Evolutionary conservation across 2,329 filamentous ascomycete species (phyloP), one percentile per base, ranked within the genome.

Genomic region (Davidsoniella neocaledoniae): DNA sequence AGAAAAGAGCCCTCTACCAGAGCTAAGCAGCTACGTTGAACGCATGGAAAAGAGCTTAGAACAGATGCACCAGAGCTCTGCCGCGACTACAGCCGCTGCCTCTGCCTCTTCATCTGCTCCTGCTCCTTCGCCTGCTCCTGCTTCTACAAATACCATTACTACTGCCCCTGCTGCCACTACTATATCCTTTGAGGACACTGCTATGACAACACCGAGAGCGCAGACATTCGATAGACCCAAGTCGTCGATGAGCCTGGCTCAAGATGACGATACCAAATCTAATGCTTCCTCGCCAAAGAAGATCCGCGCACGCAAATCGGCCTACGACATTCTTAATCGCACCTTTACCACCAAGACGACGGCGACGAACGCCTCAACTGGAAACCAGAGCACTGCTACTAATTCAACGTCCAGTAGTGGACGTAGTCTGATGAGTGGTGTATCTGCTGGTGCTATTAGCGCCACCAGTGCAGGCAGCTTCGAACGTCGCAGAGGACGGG

Each of bases 391-490:
- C 55, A 77, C 75, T 42, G 83, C 77, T 56, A 88, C 83, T 55
- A 76, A 73, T 39, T 85, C 81, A 55, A 88, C 83, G 1, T 78
- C 84, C 57, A 79, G 78, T 61, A 95, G 86, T 14, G 79, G 81
- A 57, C 78, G 82, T 57, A 96, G 86, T 58, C 64, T 98, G 41
- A 95, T 95, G 90, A 96, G 90, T 62, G 91, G 90, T 2, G 74
- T 77, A 48, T 96, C 91, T 48, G 91, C 91, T 0, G 81, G 88
- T 46, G 90, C 76, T 10, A 86, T 95, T 64, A 96, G 90, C 62
- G 85, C 87, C 46, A 96, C 91, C 14, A 96, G 91, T 64, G 91
- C 91, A 14, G 91, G 88, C 49, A 96, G 90, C 64, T 77, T 93
- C 55, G 88, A 87, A 26, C 78, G 88, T 54, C 83, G 84, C 59